Conservation (phyloP, 2,329 filamentous ascomycete genomes). For the Dactylonectria estremocensis region DNA sequence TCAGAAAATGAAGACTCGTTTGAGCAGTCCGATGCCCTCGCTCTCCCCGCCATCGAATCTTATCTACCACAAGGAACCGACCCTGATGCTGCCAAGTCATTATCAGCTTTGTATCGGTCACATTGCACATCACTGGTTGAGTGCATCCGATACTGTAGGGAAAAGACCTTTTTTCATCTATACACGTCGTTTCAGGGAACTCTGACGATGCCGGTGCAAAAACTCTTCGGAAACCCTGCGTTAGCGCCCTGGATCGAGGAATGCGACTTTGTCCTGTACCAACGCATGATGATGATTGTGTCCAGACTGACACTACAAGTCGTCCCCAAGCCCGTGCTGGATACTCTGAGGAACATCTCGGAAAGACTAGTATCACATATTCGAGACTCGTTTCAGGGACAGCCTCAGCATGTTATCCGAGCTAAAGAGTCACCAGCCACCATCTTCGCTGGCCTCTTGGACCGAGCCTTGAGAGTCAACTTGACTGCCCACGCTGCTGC, state of each 20-base stretch:
- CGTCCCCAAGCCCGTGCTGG: constrained; percentile 88
- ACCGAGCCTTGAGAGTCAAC: constrained; percentile 92
- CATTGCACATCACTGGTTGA: constrained; percentile 97
- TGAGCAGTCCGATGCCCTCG: constrained; percentile 77
- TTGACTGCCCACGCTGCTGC: constrained; percentile 94
- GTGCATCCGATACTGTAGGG: constrained; percentile 94
- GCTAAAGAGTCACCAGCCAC: constrained; percentile 92
- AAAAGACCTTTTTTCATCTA: constrained; percentile 95
- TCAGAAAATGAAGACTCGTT: constrained; percentile 67
- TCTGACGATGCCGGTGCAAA: constrained; percentile 96
- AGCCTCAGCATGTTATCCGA: constrained; percentile 87
- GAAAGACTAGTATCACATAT: constrained; percentile 86
- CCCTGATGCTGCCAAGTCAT: constrained; percentile 85
- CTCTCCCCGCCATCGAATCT: constrained; percentile 87
- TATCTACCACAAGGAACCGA: constrained; percentile 89
- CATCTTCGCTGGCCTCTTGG: constrained; percentile 88
- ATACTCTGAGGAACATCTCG: constrained; percentile 89
- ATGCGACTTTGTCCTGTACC: constrained; percentile 95
- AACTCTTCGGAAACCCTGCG: constrained; percentile 85
- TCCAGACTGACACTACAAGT: constrained; percentile 92
- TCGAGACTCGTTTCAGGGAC: constrained; percentile 85
- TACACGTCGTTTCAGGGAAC: constrained; percentile 97
- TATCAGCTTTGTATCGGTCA: constrained; percentile 90
- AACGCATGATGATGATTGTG: constrained; percentile 95
- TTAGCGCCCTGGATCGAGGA: constrained; percentile 95